These are phyloP conservation scores for Suillus subalutaceus DNA, from an alignment of 768 basidiomycete species.

Conservation along the genomic window DNA sequence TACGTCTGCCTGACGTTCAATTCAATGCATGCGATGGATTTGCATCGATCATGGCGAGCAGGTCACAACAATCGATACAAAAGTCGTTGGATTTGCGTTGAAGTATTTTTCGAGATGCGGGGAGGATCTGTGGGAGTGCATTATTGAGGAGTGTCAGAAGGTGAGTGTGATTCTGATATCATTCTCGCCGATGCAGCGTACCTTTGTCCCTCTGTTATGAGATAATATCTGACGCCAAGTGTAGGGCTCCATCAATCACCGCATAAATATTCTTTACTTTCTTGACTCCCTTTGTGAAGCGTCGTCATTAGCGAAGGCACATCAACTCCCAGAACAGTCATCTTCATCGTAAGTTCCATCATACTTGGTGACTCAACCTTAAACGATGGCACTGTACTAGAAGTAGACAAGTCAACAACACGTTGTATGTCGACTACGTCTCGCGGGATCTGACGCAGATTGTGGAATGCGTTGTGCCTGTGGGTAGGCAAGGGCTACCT, in stretches of 20 bases:
- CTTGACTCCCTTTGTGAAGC: slow-evolving; percentile 87
- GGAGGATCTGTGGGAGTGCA: slow-evolving; percentile 93
- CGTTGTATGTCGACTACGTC: slow-evolving; percentile 79
- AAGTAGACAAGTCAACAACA: slow-evolving; percentile 37
- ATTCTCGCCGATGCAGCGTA: neutral
- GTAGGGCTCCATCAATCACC: slow-evolving; percentile 83
- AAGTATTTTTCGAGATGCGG: slow-evolving; percentile 84
- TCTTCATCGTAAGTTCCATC: slow-evolving; percentile 24
- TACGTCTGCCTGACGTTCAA: neutral
- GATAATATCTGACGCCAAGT: neutral
- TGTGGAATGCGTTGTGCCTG: slow-evolving; percentile 84
- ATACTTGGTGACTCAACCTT: slow-evolving; percentile 33
- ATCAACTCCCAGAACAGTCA: slow-evolving; percentile 35
- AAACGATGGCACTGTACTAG: slow-evolving; percentile 19
- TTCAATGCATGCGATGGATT: neutral
- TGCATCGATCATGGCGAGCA: slow-evolving; percentile 27
- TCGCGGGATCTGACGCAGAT: slow-evolving; percentile 78
- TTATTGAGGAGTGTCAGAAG: slow-evolving; percentile 90
- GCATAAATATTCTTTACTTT: slow-evolving; percentile 94
- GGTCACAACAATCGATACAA: slow-evolving; percentile 86
- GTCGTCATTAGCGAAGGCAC: slow-evolving; percentile 68
- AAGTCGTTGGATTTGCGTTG: slow-evolving; percentile 81
- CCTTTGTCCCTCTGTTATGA: neutral
- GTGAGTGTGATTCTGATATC: slow-evolving; percentile 36
- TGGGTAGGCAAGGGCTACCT: slow-evolving; percentile 83